Base-by-base conservation (phyloP, 345 rosid genomes). In the Citrus sp. region DNA sequence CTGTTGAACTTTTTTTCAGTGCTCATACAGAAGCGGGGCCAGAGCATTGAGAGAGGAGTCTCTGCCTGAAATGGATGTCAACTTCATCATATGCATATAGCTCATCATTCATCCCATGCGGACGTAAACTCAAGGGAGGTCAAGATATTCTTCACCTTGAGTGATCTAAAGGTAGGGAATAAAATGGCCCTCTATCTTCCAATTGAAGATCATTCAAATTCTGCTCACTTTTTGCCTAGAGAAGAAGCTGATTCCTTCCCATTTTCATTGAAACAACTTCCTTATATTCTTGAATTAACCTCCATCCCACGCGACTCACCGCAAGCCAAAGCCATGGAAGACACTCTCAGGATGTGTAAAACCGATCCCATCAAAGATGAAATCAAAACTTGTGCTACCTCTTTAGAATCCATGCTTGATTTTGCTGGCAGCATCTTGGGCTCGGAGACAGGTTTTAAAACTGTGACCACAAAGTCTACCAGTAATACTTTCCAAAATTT, bases 401-500 rank as follows among this genome's bases (percentile, higher is more conserved):
- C 80, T 24, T 65, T 78, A 4, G 78, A 84, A 54, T 80, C 80
- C 61, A 25, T 84, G 84, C 74, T 80, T 30, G 86, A 74, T 51
- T 80, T 78, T 34, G 70, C 70, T 10, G 70, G 55, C 30, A n/a
- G 22, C 65, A 28, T 66, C 38, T 73, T 89, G 10, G 88, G 88
- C 24, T 70, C 21, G 5, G 64, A 55, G 2, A 40, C 77, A 3
- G 13, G 27, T 8, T 80, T 87, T 73, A 51, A 61, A 35, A 63
- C 68, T 9, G 2, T 87, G 7, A 56, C 83, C 10, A 66, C 74
- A 5, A 76, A 76, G 21, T 77, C 85, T 51, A 2, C 63, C 51
- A 2, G 21, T 51, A 10, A 10, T 42, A 49, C 70, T 25, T 24
- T 79, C 22, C 84, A 90, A 37, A 90, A 87, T 66, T 89, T 84